Base-by-base conservation (phyloP, 2,329 filamentous ascomycete species). In the Triangularia setosa region DNA sequence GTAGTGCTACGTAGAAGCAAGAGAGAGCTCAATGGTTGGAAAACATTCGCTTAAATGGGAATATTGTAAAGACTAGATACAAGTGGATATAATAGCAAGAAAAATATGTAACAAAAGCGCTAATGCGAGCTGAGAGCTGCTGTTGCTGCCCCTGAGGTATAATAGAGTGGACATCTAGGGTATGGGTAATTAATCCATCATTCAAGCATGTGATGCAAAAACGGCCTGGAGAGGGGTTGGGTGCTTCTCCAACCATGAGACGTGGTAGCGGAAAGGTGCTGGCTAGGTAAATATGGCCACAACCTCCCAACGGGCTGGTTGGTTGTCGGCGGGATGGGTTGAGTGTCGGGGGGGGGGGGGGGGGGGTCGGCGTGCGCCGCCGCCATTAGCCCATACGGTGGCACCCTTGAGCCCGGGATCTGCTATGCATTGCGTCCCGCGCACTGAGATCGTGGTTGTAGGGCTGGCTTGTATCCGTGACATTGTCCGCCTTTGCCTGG, bases 41-140 rank as follows among this genome's bases (percentile, higher is more conserved):
- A 35, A 55, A 27, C 23, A 27, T 55, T 27, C 16, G 25, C 52
- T 27, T 55, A 27, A 55, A 55, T 55, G 52, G 52, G 52, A 55
- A 55, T 11, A 23, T 48, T 48, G 40, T 48, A 48, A 48, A 48
- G 40, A 48, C 23, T 59, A 59, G 57, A n/a, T 59, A 59, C 57
- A 59, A 48, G 57, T 59, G 40, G 27, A 55, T 27, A 55, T 16
- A 48, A 60, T 48, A 27, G 27, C n/a, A 59, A 59, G 18, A 60
- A 53, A 16, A 60, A 60, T 60, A 60, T 60, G 40, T 60, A 60
- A 60, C 35, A 52, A 60, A 48, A 59, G 25, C 58, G 58, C 58
- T 60, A 53, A 60, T 60, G 35, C 28, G 55, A 58, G 35, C 23
- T 60, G 58, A 40, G 33, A 59, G 30, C 33, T 40, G 30, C 24